Evolutionary conservation across 179 eudicot species (phyloP).

Genomic region (Spergularia azorica): DNA sequence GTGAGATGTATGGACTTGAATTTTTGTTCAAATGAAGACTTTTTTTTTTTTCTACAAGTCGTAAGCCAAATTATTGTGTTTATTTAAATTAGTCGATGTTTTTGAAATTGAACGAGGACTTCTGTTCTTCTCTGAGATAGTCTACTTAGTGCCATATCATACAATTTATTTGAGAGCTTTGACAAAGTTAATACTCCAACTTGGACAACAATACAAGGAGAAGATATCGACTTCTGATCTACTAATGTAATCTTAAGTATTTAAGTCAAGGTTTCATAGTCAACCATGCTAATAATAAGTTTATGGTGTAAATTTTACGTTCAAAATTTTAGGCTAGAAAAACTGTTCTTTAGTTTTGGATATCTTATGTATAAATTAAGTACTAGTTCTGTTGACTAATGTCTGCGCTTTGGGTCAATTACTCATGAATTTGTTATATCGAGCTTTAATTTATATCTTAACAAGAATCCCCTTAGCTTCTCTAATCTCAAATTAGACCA

Average conservation of each 20-base stretch:
- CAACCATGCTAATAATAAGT: background rate
- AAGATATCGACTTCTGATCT: background rate
- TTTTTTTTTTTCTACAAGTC: background rate
- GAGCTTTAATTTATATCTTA: too few species aligned
- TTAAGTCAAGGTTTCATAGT: background rate
- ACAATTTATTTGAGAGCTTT: background rate
- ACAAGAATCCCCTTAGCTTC: too few species aligned
- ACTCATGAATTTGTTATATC: too few species aligned
- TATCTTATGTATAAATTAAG: too few species aligned
- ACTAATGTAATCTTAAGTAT: background rate
- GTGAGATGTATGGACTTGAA: background rate
- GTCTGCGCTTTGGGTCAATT: too few species aligned
- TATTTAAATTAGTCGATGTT: background rate
- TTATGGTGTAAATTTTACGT: background rate
- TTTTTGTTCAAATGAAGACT: background rate
- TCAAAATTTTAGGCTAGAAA: too few species aligned
- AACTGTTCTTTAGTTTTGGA: too few species aligned
- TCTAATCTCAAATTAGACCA: too few species aligned
- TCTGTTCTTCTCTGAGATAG: background rate
- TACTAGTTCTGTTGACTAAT: too few species aligned
- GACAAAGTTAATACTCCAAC: background rate
- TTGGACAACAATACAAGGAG: background rate
- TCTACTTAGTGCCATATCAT: background rate
- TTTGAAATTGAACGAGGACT: constrained; percentile 8
- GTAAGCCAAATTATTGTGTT: background rate